These are phyloP conservation scores for Pogostemon cablin DNA, from an alignment of 257 asterid species.

Conservation along the genomic window DNA sequence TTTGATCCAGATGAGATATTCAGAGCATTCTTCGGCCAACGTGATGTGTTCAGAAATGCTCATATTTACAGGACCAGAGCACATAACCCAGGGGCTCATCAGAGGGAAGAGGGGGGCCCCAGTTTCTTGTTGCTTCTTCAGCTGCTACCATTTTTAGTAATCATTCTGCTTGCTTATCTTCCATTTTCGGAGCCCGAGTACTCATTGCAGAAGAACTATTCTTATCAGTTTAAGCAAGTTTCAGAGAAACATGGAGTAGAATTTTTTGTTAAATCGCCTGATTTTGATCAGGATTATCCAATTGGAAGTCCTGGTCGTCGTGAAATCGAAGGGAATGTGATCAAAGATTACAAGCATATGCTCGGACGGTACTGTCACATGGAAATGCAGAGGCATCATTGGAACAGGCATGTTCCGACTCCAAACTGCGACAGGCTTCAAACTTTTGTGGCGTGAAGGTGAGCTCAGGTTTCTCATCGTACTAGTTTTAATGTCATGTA, in stretches of 20 bases:
- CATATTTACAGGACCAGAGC: conserved; percentile 79
- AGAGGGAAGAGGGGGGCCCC: conserved; percentile 76
- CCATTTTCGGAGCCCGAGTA: conserved; percentile 96
- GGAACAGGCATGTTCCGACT: conserved; percentile 86
- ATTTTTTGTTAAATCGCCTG: conserved; percentile 72
- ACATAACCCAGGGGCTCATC: conserved; percentile 47
- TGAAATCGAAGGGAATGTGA: conserved; percentile 66
- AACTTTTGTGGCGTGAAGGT: conserved; percentile 71
- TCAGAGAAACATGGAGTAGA: conserved; percentile 76
- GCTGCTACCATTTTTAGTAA: conserved; percentile 76
- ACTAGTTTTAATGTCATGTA: background rate
- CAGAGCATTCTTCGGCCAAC: conserved; percentile 84
- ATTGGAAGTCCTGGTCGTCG: conserved; percentile 58
- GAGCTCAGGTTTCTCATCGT: conserved; percentile 30
- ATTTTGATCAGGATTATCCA: conserved; percentile 71
- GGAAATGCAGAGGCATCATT: conserved; percentile 96
- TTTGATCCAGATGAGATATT: conserved; percentile 92
- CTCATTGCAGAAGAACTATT: conserved; percentile 80
- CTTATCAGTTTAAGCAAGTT: conserved; percentile 73
- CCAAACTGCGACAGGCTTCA: conserved; percentile 78
- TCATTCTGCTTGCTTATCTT: conserved; percentile 87
- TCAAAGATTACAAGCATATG: conserved; percentile 80
- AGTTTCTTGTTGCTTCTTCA: conserved; percentile 75
- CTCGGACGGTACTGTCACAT: conserved; percentile 89
- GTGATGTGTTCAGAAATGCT: conserved; percentile 60